Base-by-base conservation (phyloP, 2,329 filamentous ascomycete species). In the Trichothecium roseum region DNA sequence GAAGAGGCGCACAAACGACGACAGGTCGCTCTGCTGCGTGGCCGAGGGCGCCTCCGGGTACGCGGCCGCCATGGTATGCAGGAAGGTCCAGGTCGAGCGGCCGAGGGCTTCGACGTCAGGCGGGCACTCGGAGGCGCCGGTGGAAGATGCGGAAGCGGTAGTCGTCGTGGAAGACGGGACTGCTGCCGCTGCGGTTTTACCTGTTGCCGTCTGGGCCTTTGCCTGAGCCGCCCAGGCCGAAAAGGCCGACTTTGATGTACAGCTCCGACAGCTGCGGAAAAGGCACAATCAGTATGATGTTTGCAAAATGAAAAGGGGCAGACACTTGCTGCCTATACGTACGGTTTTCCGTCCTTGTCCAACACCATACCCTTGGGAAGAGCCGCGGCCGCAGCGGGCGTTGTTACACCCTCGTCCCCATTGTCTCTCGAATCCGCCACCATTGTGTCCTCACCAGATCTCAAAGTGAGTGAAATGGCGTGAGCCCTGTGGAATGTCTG, bases 61-160 rank as follows among this genome's bases (percentile, higher is more conserved):
- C 12, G 76, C 76, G 1, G 88, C 91, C 12, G 89, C 84, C 44
- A 98, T 84, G 8, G 83, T 81, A 65, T 98, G 91, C 2, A 98
- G 75, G 15, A 98, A 72, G 0, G 87, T 95, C 91, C 91, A 98
- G 10, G 86, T 84, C 40, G 79, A 80, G 42, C 87, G 84, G 33
- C 91, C 91, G 4, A 98, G 78, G 13, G 69, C 63, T 53, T 94
- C 86, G 44, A 95, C 85, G 54, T 96, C 88, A 1, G 91, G 82
- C 0, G 91, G 91, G 54, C 89, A 96, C 58, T 94, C 83, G 38
- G 66, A 42, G 7, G 69, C n/a, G n/a, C n/a, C n/a, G n/a, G n/a
- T n/a, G n/a, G n/a, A n/a, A 65, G 12, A 63, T 53, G 26, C 58
- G 17, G 37, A 15, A 15, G 13, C 32, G 27, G 30, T 31, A 20